Evolutionary conservation across 805 yeast species (phyloP).

Genomic region (Naumovozyma dairenensis): DNA sequence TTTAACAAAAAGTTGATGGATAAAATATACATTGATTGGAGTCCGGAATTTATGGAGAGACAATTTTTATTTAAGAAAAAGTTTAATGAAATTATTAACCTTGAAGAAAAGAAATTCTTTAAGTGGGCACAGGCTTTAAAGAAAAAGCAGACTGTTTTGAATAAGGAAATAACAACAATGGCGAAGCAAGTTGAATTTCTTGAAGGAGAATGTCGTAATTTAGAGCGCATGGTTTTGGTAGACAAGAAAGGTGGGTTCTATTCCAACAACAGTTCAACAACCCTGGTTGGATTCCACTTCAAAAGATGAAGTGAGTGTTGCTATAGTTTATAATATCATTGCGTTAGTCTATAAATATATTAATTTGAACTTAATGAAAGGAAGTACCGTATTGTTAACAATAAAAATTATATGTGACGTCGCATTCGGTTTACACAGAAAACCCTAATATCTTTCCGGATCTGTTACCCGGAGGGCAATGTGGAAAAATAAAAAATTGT

Average conservation of each 20-base stretch:
- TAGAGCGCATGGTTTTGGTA: constrained; percentile 12
- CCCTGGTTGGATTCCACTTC: background rate
- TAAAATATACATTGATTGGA: constrained; percentile 32
- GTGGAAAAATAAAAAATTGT: no score
- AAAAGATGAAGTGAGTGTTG: background rate
- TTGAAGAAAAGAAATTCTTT: constrained; percentile 48
- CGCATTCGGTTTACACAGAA: no score
- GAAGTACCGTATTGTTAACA: no score
- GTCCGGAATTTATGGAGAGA: constrained; percentile 38
- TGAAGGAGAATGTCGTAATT: constrained; percentile 25
- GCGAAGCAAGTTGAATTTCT: constrained; percentile 31
- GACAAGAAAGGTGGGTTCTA: constrained; percentile 1
- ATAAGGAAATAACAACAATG: constrained; percentile 40
- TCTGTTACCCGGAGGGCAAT: no score
- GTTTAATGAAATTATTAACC: constrained; percentile 34
- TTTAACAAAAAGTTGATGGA: constrained; percentile 33
- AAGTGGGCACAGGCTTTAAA: constrained; percentile 52
- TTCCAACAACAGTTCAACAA: constrained; percentile 1
- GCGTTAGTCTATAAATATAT: no score
- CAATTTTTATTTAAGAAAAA: constrained; percentile 36
- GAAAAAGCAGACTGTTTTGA: constrained; percentile 45
- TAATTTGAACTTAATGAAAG: no score
- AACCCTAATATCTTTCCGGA: no score
- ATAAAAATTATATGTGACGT: no score
- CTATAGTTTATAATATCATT: no score